Evolutionary conservation across 2,329 filamentous ascomycete genomes (phyloP), one percentile per base, ranked within the genome.

Genomic region (Fusarium nodosum): DNA sequence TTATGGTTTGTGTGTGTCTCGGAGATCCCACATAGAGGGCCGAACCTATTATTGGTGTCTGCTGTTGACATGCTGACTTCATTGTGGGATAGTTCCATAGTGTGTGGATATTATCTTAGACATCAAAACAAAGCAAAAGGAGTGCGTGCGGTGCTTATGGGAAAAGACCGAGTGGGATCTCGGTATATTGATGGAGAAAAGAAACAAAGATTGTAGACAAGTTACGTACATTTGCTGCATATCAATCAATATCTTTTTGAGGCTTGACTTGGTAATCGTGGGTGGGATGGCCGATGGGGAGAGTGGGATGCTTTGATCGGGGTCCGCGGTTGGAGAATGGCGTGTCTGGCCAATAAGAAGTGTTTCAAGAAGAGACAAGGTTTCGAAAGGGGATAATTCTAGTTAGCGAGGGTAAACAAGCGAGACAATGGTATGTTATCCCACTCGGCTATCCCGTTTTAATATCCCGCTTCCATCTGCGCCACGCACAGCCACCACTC

Each of bases 41-140:
- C 28, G 28, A 46, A 46, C 44, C 44, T 46, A 46, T 46, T 46
- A 31, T 31, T 45, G 41, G 26, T 24, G 28, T 41, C 30, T 58
- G 13, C 39, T 12, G 48, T 51, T 16, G 48, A 28, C 30, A 7
- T 51, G 22, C 59, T 70, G 12, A 45, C 44, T 31, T 56, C 63
- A 36, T 53, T 63, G 68, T 74, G 70, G 71, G 72, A 73, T 70
- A 68, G 45, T 33, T 73, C 59, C 56, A 72, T 48, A n/a, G 20
- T 34, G 30, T 7, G 36, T 62, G 41, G 69, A 65, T 22, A 69
- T 39, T 36, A 18, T 39, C 12, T 39, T 20, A 20, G n/a, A 22
- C 36, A 15, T 39, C 6, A n/a, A 39, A 39, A 47, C 20, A n/a
- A 41, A 30, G 11, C 41, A 55, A 39, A 39, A 39, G 7, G n/a